phyloP scores from a whole-genome alignment of 1,284 basidiomycete genomes.

The Cryptococcus wingfieldii region DNA sequence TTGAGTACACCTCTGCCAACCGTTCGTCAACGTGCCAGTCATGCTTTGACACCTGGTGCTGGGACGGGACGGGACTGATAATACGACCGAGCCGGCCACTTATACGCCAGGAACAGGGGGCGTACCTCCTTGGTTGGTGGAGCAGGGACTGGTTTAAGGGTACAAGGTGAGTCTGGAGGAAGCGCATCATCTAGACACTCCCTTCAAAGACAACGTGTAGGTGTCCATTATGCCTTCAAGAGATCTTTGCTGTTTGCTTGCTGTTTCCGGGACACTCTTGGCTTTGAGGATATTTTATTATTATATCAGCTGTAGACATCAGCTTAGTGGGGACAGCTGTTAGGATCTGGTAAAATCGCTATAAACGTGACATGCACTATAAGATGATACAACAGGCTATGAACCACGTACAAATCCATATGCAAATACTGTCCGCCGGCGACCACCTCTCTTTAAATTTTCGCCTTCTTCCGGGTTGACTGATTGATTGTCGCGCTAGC shows the following conservation, averaged over 20 bases:
- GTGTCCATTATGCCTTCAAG: too few species aligned
- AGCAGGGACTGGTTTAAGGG: slow-evolving; percentile 16
- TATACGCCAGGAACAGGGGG: slow-evolving; percentile 31
- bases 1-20: slow-evolving; percentile 29
- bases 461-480: slow-evolving; percentile 12
- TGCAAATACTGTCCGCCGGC: too few species aligned
- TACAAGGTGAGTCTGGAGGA: slow-evolving; percentile 6
- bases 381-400: too few species aligned
- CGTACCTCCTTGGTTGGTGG: slow-evolving; percentile 27
- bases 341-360: too few species aligned
- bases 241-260: too few species aligned
- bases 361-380: too few species aligned
- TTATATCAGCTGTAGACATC: too few species aligned
- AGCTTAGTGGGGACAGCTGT: too few species aligned
- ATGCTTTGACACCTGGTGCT: slow-evolving; percentile 48
- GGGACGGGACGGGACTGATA: slow-evolving; percentile 40
- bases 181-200: neutral
- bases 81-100: slow-evolving; percentile 10
- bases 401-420: too few species aligned
- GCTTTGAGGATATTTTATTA: too few species aligned
- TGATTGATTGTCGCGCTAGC: slow-evolving; percentile 17
- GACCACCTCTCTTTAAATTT: slow-evolving; percentile 1
- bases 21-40: slow-evolving; percentile 39
- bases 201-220: too few species aligned
- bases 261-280: too few species aligned